Evolutionary conservation across 495 filamentous ascomycete genomes (phyloP).

Genomic region (Xylaria curta): DNA sequence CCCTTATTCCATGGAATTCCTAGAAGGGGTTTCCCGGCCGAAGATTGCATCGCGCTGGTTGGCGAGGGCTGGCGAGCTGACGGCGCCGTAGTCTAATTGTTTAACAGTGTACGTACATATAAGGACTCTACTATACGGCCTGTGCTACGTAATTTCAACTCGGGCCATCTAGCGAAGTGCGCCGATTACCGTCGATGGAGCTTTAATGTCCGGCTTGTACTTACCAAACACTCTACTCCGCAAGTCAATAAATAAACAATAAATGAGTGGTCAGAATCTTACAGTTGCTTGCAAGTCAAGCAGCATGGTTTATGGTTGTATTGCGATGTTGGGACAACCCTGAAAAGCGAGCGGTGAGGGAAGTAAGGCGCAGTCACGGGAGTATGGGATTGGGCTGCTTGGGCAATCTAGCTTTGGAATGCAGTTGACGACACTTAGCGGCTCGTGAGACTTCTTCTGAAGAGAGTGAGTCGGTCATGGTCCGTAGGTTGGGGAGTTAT

Average conservation of each 20-base stretch:
- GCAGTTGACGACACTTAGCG: slow-evolving; percentile 6
- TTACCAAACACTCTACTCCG: background rate
- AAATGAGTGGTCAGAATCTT: background rate
- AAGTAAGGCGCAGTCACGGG: slow-evolving; percentile 10
- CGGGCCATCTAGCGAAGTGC: slow-evolving; percentile 12
- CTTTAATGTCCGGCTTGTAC: slow-evolving; percentile 7
- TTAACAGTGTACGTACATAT: background rate
- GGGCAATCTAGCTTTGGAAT: background rate
- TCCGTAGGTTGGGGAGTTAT: background rate
- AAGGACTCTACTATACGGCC: background rate
- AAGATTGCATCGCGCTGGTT: background rate
- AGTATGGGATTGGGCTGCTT: background rate
- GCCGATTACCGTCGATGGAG: slow-evolving; percentile 6
- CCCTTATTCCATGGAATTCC: slow-evolving; percentile 15
- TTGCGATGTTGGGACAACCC: background rate
- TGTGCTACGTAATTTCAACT: slow-evolving; percentile 15
- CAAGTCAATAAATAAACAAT: slow-evolving; percentile 11
- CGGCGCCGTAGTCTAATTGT: background rate
- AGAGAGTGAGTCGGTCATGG: background rate
- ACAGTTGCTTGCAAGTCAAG: background rate
- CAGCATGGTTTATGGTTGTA: background rate
- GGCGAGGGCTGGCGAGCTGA: slow-evolving; percentile 9
- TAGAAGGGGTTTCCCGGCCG: slow-evolving; percentile 11
- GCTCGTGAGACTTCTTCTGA: slow-evolving; percentile 17
- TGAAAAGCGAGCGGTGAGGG: slow-evolving; percentile 19